Evolutionary conservation across 345 rosid species (phyloP), one percentile per base, ranked within the genome.

Genomic region (Boechera divaricarpa): DNA sequence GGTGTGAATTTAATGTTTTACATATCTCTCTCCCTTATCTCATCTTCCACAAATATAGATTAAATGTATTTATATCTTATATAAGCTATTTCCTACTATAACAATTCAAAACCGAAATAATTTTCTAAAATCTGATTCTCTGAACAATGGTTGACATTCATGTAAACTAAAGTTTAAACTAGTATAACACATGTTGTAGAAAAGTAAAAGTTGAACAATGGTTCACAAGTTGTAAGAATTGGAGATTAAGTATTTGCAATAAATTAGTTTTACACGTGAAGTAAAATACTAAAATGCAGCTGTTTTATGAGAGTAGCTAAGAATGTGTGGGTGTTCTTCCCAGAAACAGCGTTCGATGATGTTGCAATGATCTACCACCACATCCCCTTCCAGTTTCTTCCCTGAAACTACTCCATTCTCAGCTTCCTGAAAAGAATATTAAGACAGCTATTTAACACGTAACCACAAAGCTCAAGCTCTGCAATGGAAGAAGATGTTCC

Each of bases 321-420:
- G 83, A 63, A 93, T 84, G 68, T 72, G 64, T 15, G 86, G 81
- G 79, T 88, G 82, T 70, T 81, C 81, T 72, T 82, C 69, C 98
- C 97, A 91, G 58, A 91, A 91, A 79, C 82, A 70, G 7, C 41
- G 78, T 67, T 86, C 96, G 49, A 91, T 93, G 61, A 88, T 88
- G 63, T 87, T 86, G 64, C 89, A 84, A 71, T 85, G 87, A 8
- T 84, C 79, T 36, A 87, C 58, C 5, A 79, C 73, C 44, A 84
- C 85, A 49, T 75, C 81, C 24, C 71, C 79, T 47, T 35, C 13
- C 53, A 12, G 39, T 59, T 80, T 74, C 68, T 61, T 74, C 36
- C 5, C 48, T 39, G 77, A 67, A 8, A 12, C 39, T 26, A 44
- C 49, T 42, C 67, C 85, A 52, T 84, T 71, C 61, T 80, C 82